phyloP scores from a whole-genome alignment of 176 grass and related monocot species.

The Typha latifolia region DNA sequence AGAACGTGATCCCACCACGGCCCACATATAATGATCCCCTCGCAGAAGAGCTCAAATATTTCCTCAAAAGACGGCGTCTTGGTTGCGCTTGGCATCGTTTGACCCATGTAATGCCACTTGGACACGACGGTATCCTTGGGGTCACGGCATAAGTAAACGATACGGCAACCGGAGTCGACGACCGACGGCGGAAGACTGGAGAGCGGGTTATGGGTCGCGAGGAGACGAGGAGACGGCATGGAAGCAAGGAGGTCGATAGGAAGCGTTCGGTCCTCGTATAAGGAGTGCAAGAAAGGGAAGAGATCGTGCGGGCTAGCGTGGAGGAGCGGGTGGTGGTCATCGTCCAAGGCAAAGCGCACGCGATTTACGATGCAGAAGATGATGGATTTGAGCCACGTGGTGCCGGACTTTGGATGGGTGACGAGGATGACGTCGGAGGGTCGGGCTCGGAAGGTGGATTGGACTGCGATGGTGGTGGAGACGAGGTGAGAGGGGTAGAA shows the following conservation, averaged over 20 bases:
- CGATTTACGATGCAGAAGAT: background rate
- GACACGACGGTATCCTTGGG: slow-evolving; percentile 42
- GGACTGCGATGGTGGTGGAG: background rate
- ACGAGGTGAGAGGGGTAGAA: too few relatives aligned
- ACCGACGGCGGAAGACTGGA: slow-evolving; percentile 14
- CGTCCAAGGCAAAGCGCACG: background rate
- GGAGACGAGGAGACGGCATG: slow-evolving; percentile 7
- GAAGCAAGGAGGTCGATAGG: background rate
- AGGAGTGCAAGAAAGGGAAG: slow-evolving; percentile 17
- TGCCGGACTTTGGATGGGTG: slow-evolving; percentile 26
- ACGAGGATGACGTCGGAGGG: slow-evolving; percentile 10
- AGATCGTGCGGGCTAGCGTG: slow-evolving; percentile 24
- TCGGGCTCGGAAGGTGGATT: background rate
- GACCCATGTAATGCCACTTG: background rate
- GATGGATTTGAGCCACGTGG: slow-evolving; percentile 30
- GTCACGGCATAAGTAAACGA: slow-evolving; percentile 36
- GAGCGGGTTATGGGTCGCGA: slow-evolving; percentile 35
- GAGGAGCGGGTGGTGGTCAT: slow-evolving; percentile 22
- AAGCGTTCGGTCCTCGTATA: background rate
- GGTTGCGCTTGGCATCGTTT: background rate
- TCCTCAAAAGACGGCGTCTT: too few relatives aligned
- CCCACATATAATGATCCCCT: too few relatives aligned
- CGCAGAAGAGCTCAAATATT: too few relatives aligned
- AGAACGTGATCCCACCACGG: too few relatives aligned
- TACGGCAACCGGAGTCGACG: background rate